phyloP scores from a whole-genome alignment of 1,284 basidiomycete species.

The Ustilago loliicola region DNA sequence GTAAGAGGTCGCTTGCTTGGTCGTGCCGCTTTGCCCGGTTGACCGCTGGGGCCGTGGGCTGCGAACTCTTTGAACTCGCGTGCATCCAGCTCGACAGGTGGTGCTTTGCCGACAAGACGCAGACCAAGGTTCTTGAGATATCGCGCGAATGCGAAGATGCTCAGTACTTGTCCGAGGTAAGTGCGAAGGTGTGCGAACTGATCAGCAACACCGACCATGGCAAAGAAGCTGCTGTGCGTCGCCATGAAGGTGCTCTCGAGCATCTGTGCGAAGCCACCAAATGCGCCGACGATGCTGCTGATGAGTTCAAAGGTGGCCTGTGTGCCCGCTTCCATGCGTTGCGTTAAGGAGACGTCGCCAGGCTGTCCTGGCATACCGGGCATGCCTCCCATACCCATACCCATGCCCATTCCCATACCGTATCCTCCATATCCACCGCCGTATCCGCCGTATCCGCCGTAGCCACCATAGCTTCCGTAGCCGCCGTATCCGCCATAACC shows the following conservation, averaged over 20 bases:
- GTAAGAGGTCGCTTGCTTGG: constrained; percentile 88
- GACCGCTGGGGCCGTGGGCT: constrained; percentile 44
- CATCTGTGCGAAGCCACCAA: constrained; percentile 96
- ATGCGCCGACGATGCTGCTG: constrained; percentile 94
- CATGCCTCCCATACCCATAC: constrained; percentile 61
- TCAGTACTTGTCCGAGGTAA: constrained; percentile 92
- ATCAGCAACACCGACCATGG: constrained; percentile 97
- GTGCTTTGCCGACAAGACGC: constrained; percentile 59
- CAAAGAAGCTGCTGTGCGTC: constrained; percentile 97
- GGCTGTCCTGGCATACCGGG: constrained; percentile 62
- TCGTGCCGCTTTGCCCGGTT: constrained; percentile 44
- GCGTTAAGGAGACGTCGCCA: constrained; percentile 77
- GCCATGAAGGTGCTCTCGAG: constrained; percentile 98
- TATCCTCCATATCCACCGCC: constrained; percentile 53
- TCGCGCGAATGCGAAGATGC: constrained; percentile 84
- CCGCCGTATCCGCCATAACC: constrained; percentile 54
- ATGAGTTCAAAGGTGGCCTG: constrained; percentile 93
- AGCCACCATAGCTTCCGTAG: constrained; percentile 58
- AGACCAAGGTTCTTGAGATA: constrained; percentile 77
- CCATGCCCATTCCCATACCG: constrained; percentile 59
- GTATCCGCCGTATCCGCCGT: constrained; percentile 39
- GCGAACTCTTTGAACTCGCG: constrained; percentile 68
- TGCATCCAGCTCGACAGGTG: constrained; percentile 61
- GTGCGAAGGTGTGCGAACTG: constrained; percentile 92
- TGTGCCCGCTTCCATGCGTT: constrained; percentile 88